Evolutionary conservation across 225 moss, liverwort and hornwort species (phyloP), one percentile per base, ranked within the genome.

Genomic region (Physcomitrium patens): DNA sequence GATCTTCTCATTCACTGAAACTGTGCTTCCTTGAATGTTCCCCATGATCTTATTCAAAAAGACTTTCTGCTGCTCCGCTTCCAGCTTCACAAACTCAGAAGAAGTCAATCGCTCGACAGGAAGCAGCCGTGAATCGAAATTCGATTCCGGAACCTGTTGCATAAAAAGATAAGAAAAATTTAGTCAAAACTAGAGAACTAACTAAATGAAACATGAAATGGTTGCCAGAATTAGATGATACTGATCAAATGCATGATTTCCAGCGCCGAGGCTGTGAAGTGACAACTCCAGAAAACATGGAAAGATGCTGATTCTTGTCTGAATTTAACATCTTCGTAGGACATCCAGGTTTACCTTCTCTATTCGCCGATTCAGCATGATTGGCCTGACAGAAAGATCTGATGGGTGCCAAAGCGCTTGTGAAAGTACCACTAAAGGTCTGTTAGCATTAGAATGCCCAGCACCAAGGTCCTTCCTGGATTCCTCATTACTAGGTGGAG

Each of bases 331-430:
- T 59, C 60, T 28, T 46, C 60, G 14, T 31, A 56, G 13, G 18
- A 61, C 47, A 72, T 28, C 31, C 49, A n/a, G 1, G 22, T 17
- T 27, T 71, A 81, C 81, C 78, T 86, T 90, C 53, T 93, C 93
- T 16, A 78, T 74, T 78, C 88, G 81, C 53, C 87, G 86, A 71
- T 79, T 90, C 44, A 85, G 69, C 90, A 93, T 90, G 42, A 90
- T 93, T 15, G 93, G 93, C 53, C 93, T 75, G 28, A 93, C 93
- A 17, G 90, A 82, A 65, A 93, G 89, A 79, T 93, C 93, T 65
- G 89, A 85, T 10, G 93, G 89, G 69, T 90, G 93, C 93, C 93
- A 93, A 66, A 93, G 80, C 23, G 88, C 81, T 74, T 93, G 86
- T 23, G 90, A 87, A 10, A 93, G 85, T 65, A 78, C 81, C 63